These are phyloP conservation scores for Botrytis fabae DNA, from an alignment of 2,329 filamentous ascomycete species.

Conservation along the genomic window DNA sequence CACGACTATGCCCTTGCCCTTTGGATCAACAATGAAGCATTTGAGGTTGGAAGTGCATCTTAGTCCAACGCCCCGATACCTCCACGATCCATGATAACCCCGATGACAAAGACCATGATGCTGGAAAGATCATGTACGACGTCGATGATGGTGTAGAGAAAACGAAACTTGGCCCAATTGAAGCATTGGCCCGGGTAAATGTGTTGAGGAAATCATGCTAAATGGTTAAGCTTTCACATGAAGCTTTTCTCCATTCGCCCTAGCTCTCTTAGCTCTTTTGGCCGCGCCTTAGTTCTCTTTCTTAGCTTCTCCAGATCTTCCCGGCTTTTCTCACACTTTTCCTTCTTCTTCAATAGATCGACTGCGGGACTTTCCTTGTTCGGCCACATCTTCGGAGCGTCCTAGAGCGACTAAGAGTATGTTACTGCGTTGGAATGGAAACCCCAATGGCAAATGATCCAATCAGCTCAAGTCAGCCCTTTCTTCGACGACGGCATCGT, in stretches of 20 bases:
- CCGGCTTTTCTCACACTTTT: neutral
- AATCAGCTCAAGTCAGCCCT: neutral
- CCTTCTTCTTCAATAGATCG: neutral
- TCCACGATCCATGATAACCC: conserved; percentile 4
- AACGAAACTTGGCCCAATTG: neutral
- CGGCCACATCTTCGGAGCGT: neutral
- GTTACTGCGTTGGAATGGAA: neutral
- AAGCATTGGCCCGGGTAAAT: neutral
- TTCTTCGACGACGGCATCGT: neutral
- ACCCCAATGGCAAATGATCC: neutral
- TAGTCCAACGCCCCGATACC: neutral
- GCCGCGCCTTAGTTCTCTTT: neutral
- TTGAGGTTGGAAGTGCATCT: neutral
- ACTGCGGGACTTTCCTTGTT: neutral
- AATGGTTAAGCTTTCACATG: neutral
- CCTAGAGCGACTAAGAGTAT: no score
- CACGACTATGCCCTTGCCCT: neutral
- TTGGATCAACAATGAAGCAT: neutral
- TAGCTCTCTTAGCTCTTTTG: neutral
- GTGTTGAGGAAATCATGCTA: neutral
- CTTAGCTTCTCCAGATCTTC: neutral
- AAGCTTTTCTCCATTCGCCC: neutral
- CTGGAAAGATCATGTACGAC: neutral
- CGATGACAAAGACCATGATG: neutral
- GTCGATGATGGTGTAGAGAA: neutral